Conservation (phyloP, 768 basidiomycete genomes). For the Termitomyces sp. region DNA sequence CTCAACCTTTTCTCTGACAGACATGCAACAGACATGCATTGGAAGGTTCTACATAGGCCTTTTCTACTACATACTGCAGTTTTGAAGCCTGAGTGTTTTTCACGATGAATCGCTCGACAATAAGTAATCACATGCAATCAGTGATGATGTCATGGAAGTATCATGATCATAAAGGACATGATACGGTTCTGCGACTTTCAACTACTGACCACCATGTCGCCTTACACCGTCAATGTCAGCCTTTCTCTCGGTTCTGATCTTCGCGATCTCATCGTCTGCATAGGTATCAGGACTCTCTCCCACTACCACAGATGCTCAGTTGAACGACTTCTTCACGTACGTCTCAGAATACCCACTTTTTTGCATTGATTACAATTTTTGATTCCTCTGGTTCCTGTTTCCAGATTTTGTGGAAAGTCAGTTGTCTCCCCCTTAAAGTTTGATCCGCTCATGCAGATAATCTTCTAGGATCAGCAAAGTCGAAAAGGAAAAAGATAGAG, state of each 20-base stretch:
- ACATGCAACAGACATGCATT: no score
- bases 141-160: conserved; percentile 15
- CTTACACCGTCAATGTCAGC: conserved; percentile 42
- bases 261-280: not conserved
- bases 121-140: conserved; percentile 3
- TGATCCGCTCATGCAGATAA: not conserved
- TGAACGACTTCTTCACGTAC: conserved; percentile 81
- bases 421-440: not conserved
- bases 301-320: conserved; percentile 57
- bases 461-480: conserved; percentile 58
- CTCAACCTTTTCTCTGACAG: not conserved
- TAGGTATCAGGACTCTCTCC: conserved; percentile 73
- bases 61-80: no score
- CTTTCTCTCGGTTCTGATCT: not conserved
- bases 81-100: not conserved
- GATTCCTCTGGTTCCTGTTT: not conserved
- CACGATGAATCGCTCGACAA: not conserved
- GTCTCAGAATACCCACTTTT: conserved; percentile 13
- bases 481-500: conserved; percentile 40
- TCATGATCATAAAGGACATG: not conserved
- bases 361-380: not conserved
- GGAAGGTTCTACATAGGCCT: not conserved
- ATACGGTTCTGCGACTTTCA: conserved; percentile 9
- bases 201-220: conserved; percentile 32
- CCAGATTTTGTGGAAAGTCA: conserved; percentile 85